These are phyloP conservation scores for Cajanus cajan DNA, from an alignment of 306 rosid genomes.

Conservation along the genomic window DNA sequence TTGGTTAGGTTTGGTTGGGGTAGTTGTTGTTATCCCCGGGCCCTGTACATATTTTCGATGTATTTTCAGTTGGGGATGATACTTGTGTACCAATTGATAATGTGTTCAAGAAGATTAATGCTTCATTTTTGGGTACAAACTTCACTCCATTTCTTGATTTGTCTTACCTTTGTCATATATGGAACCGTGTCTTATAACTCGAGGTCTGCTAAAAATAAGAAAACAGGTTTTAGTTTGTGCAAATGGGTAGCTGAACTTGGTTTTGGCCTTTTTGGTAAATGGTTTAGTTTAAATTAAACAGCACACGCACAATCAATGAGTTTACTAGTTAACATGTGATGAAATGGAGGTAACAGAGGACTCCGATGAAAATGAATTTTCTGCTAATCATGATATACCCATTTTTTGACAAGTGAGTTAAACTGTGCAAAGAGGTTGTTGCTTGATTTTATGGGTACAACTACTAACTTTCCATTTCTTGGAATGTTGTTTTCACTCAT, in stretches of 20 bases:
- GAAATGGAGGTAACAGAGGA: too few relatives aligned
- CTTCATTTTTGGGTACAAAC: background rate
- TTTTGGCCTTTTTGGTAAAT: background rate
- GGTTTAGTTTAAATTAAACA: background rate
- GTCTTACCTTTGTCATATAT: background rate
- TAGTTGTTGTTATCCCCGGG: background rate
- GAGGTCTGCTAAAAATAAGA: too few relatives aligned
- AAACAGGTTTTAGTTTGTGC: background rate
- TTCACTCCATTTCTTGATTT: background rate
- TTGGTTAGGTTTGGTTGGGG: background rate
- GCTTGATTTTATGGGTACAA: too few relatives aligned
- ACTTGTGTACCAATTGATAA: constrained; percentile 19
- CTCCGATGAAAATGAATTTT: too few relatives aligned
- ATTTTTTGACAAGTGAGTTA: too few relatives aligned
- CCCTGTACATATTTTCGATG: constrained; percentile 40
- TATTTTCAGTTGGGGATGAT: background rate
- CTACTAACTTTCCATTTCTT: too few relatives aligned
- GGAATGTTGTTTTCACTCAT: too few relatives aligned
- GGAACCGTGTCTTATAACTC: background rate
- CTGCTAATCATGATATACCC: too few relatives aligned
- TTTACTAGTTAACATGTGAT: too few relatives aligned
- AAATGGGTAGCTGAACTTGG: background rate
- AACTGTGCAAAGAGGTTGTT: too few relatives aligned
- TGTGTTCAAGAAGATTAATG: background rate
- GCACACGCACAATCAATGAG: too few relatives aligned